These are phyloP conservation scores for Globisporangium nodosum DNA, from an alignment of 352 stramenopile species.

Conservation along the genomic window DNA sequence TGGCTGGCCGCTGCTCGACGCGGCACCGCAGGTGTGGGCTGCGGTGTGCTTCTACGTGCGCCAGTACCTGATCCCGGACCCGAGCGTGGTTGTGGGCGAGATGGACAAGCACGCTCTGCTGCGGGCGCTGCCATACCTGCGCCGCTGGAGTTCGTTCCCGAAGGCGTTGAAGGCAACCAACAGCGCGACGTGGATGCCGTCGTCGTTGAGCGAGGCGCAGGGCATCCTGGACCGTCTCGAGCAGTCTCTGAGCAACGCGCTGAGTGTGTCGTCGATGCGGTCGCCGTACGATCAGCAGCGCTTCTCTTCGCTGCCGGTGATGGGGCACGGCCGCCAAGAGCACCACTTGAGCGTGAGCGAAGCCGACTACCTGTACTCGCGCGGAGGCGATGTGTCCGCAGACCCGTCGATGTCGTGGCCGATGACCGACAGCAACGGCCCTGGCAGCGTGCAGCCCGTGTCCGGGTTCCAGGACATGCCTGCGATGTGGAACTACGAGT, in stretches of 20 bases:
- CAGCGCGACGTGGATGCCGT: constrained; percentile 37
- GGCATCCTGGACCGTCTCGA: constrained; percentile 51
- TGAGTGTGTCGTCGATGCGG: constrained; percentile 7
- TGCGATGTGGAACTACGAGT: constrained; percentile 24
- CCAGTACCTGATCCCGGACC: constrained; percentile 38
- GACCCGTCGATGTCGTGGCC: constrained; percentile 8
- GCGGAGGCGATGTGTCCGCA: constrained; percentile 1
- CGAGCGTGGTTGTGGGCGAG: constrained; percentile 26
- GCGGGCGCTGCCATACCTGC: constrained; percentile 38
- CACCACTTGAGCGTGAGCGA: constrained; percentile 18
- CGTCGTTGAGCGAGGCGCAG: constrained; percentile 44
- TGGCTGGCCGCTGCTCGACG: constrained; percentile 31
- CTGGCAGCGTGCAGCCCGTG: constrained; percentile 5
- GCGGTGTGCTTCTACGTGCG: constrained; percentile 54
- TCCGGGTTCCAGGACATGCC: constrained; percentile 16
- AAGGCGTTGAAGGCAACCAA: constrained; percentile 28
- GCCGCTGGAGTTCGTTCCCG: constrained; percentile 44
- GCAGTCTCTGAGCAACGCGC: constrained; percentile 29
- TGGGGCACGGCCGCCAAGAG: constrained; percentile 15
- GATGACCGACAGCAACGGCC: not conserved
- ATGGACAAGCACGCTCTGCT: constrained; percentile 47
- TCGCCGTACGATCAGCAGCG: constrained; percentile 8
- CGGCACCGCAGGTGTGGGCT: constrained; percentile 50
- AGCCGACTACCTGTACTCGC: constrained; percentile 13
- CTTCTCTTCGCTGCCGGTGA: constrained; percentile 22